Conservation (phyloP, 2,329 filamentous ascomycete genomes). For the Plectosphaerella cucumerina region DNA sequence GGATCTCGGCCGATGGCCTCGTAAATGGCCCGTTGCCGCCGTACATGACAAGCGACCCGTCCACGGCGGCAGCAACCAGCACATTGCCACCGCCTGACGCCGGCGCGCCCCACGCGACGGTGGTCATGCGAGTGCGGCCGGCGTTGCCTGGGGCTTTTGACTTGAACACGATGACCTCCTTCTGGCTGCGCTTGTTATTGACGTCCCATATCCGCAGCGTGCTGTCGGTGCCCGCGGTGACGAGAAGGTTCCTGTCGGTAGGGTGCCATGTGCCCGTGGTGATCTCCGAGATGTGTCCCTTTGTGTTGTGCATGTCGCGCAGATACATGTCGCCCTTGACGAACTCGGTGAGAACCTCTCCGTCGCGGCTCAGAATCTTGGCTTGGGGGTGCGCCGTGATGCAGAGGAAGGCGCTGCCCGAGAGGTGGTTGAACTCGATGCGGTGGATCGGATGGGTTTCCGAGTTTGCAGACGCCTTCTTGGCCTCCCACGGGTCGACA, state of each 20-base stretch:
- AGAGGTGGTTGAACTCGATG: constrained; percentile 78
- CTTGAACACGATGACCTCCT: constrained; percentile 93
- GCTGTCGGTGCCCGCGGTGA: constrained; percentile 91
- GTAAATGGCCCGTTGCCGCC: constrained; percentile 81
- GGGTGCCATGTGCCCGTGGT: constrained; percentile 91
- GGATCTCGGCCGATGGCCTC: constrained; percentile 77
- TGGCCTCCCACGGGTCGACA: constrained; percentile 79
- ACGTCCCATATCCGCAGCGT: constrained; percentile 96
- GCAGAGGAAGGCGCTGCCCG: constrained; percentile 77
- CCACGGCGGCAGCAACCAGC: constrained; percentile 77
- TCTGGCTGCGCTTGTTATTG: constrained; percentile 84
- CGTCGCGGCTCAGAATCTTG: constrained; percentile 84
- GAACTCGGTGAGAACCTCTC: constrained; percentile 80
- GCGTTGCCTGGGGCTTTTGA: constrained; percentile 84
- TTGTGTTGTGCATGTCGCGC: constrained; percentile 95
- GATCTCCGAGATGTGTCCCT: constrained; percentile 91
- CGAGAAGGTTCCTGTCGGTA: constrained; percentile 74
- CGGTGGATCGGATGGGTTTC: constrained; percentile 89
- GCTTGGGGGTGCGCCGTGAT: constrained; percentile 87
- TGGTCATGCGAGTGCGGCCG: constrained; percentile 89
- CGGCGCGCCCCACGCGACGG: constrained; percentile 79
- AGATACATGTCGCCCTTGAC: constrained; percentile 99
- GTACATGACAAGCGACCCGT: constrained; percentile 91
- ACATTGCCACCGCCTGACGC: constrained; percentile 74
- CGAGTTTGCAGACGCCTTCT: constrained; percentile 60